Evolutionary conservation across 164 flowering plant species (phyloP), one percentile per base, ranked within the genome.

Genomic region (Vitis cinerea): DNA sequence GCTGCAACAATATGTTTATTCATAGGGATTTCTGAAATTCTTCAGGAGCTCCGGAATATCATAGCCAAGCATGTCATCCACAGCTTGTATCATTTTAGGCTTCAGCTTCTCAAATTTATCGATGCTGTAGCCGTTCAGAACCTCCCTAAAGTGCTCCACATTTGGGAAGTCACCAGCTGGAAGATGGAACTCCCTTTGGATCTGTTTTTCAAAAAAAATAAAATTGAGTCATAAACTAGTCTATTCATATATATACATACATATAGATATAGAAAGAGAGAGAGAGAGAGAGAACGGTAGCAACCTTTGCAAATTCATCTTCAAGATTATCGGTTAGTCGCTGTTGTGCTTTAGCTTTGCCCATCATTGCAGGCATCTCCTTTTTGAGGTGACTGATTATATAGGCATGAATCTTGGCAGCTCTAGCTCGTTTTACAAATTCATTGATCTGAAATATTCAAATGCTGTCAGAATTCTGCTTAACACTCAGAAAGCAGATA

Each of bases 361-460:
- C 98, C 90, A 96, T 90, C 89, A 93, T 80, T 19, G 92, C 78
- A 71, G 99, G 99, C 99, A 95, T 95, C 87, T 91, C 98, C 72
- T 93, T 93, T 75, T 79, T 93, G 71, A 95, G 94, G 75, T 95
- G 99, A 74, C 94, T 89, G 56, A 95, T 93, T 44, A 95, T 95
- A 78, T 93, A 91, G n/a, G 99, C 93, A 78, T 95, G 94, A 67
- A 93, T 93, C 82, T 95, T 95, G 12, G 97, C 98, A 79, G 99
- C 97, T 82, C 99, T 82, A 11, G 99, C 98, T 55, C 99, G 98
- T 80, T 93, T 95, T 13, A 95, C 98, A 83, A 95, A 95, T 79
- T 95, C 99, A 75, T 93, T 95, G 66, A 95, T 93, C 99, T 95
- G 85, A 79, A 78, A 54, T 13, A 54, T 13, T 62, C n/a, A 57